Evolutionary conservation across 164 flowering plant genomes (phyloP).

Genomic region (Stephania yunnanensis): DNA sequence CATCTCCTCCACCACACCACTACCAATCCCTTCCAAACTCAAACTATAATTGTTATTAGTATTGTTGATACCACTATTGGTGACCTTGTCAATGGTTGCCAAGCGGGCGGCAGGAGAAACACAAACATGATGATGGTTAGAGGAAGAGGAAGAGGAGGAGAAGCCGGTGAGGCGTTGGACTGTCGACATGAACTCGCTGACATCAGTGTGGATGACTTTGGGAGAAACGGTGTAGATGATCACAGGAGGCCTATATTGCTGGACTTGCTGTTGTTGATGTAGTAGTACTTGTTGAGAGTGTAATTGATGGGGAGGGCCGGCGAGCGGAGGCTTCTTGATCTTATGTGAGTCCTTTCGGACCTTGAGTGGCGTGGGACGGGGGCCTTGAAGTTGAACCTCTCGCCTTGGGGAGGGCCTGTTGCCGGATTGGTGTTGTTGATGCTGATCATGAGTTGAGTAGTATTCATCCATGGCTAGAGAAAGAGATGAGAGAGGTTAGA

Average conservation of each 20-base stretch:
- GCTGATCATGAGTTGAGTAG: background rate
- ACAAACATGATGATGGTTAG: background rate
- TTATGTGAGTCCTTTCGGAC: constrained; percentile 18
- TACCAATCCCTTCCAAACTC: background rate
- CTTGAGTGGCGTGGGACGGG: constrained; percentile 20
- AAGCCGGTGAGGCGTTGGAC: constrained; percentile 48
- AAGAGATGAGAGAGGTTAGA: background rate
- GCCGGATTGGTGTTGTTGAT: background rate
- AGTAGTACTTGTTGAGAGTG: background rate
- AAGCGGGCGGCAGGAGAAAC: constrained; percentile 54
- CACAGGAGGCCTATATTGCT: constrained; percentile 32
- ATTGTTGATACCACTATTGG: too few relatives aligned
- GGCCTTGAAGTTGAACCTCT: constrained; percentile 24
- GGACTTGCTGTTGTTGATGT: background rate
- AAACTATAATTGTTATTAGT: background rate
- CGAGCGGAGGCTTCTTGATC: constrained; percentile 20
- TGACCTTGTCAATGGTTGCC: constrained; percentile 42
- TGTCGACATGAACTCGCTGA: constrained; percentile 30
- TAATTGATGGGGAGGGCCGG: constrained; percentile 1
- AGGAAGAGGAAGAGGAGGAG: constrained; percentile 21
- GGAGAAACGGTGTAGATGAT: constrained; percentile 73
- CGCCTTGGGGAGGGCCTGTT: constrained; percentile 14
- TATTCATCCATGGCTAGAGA: background rate
- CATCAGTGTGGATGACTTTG: constrained; percentile 37
- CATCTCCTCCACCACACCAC: background rate